Conservation (phyloP, 345 rosid species). For the Hibiscus trionum region DNA sequence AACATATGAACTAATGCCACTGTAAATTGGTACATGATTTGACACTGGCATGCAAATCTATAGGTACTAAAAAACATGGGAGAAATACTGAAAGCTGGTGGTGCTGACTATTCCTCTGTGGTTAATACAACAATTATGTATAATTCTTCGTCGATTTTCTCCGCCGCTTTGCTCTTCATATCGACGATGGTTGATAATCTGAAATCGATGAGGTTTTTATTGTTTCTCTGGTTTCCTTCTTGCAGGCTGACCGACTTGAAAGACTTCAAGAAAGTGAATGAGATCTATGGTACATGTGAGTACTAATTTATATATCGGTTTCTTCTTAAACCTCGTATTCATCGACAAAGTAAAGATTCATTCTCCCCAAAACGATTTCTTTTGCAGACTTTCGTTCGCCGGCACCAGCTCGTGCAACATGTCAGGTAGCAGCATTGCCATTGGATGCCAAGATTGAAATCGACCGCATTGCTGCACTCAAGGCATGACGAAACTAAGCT, state of each 20-base stretch:
- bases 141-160: background rate
- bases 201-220: background rate
- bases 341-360: too few relatives aligned
- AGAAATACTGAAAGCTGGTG: constrained; percentile 9
- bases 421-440: constrained; percentile 93
- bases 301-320: background rate
- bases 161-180: background rate
- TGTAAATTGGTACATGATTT: background rate
- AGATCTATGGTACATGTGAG: constrained; percentile 28
- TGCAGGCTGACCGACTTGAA: constrained; percentile 85
- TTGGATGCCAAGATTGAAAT: constrained; percentile 81
- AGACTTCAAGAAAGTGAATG: constrained; percentile 94
- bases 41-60: background rate
- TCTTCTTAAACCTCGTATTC: background rate
- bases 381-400: constrained; percentile 76
- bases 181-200: background rate
- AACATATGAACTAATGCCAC: background rate
- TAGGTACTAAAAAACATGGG: constrained; percentile 7
- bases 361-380: background rate
- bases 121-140: constrained; percentile 14
- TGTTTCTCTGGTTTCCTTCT: constrained; percentile 3
- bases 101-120: constrained; percentile 7
- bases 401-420: constrained; percentile 83
- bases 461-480: constrained; percentile 80
- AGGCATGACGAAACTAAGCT: background rate